Conservation (phyloP, 1,139 yeast genomes). For the Blastobotrys persicus region DNA sequence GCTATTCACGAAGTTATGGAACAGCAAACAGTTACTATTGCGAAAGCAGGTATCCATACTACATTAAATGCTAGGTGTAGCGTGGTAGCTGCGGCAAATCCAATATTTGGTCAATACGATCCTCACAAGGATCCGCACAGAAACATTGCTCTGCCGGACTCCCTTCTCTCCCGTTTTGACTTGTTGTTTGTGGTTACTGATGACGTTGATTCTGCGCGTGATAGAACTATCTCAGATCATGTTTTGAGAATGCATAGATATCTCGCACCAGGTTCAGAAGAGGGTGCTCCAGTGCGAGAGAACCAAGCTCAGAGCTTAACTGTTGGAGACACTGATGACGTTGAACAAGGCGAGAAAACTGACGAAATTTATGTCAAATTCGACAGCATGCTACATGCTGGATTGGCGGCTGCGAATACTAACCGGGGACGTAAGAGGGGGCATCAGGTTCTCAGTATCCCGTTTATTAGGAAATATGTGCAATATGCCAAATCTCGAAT, state of each 20-base stretch:
- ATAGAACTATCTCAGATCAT: constrained; percentile 88
- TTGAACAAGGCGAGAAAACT: constrained; percentile 48
- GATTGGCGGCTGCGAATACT: constrained; percentile 47
- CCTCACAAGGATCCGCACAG: constrained; percentile 95
- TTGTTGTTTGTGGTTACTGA: constrained; percentile 93
- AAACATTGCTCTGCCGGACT: constrained; percentile 95
- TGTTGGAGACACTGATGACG: constrained; percentile 61
- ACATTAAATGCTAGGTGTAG: constrained; percentile 96
- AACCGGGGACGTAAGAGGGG: constrained; percentile 32
- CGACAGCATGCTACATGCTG: constrained; percentile 80
- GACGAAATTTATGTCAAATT: constrained; percentile 73
- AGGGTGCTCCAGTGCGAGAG: constrained; percentile 94
- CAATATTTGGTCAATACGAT: constrained; percentile 95
- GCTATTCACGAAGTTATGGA: constrained; percentile 99
- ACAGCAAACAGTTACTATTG: constrained; percentile 97
- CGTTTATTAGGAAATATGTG: constrained; percentile 85
- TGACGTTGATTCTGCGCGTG: constrained; percentile 82
- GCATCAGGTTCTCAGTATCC: constrained; percentile 71
- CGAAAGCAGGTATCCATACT: constrained; percentile 98
- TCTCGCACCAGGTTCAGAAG: constrained; percentile 82
- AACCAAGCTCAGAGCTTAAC: constrained; percentile 65
- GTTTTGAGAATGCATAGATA: constrained; percentile 92
- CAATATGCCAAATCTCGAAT: constrained; percentile 92
- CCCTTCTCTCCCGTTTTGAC: constrained; percentile 94
- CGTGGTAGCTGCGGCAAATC: constrained; percentile 98